These are phyloP conservation scores for Diplodia intermedia DNA, from an alignment of 2,329 filamentous ascomycete genomes.

Conservation along the genomic window DNA sequence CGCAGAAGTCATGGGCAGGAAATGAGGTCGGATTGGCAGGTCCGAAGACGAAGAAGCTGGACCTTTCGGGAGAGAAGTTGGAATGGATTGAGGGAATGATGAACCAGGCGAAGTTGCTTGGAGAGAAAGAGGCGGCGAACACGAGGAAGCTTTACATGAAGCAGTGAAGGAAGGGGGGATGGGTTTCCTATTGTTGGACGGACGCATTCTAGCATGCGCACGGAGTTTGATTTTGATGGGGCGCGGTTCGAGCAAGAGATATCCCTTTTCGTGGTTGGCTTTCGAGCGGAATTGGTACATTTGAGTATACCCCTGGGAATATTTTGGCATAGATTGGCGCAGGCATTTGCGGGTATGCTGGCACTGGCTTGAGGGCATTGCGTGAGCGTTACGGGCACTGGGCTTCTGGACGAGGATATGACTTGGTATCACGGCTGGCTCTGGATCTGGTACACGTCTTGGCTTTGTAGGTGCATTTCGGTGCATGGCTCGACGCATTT, in stretches of 20 bases:
- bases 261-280: conserved; percentile 27
- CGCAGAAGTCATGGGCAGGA: conserved; percentile 47
- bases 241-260: conserved; percentile 26
- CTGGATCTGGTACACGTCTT: conserved; percentile 18
- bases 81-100: conserved; percentile 86
- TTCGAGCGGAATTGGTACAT: conserved; percentile 29
- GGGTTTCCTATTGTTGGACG: not conserved
- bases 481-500: not conserved
- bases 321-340: conserved; percentile 26
- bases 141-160: conserved; percentile 31
- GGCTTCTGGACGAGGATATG: conserved; percentile 22
- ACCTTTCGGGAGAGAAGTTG: conserved; percentile 73
- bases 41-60: conserved; percentile 67
- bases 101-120: conserved; percentile 74
- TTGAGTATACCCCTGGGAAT: conserved; percentile 22
- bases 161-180: not conserved
- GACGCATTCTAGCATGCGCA: conserved; percentile 17
- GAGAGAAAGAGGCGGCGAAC: conserved; percentile 7
- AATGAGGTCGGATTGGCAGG: conserved; percentile 71
- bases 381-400: conserved; percentile 23
- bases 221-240: conserved; percentile 18
- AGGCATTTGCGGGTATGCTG: conserved; percentile 11
- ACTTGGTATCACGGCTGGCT: conserved; percentile 27
- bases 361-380: conserved; percentile 20
- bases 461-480: conserved; percentile 10